A percentile compares a stretch with the other conserved stretches of the same genome.
These are phyloP conservation scores for Cordyceps pruinosa DNA, from an alignment of 2,329 filamentous ascomycete species.

Conservation along the genomic window DNA sequence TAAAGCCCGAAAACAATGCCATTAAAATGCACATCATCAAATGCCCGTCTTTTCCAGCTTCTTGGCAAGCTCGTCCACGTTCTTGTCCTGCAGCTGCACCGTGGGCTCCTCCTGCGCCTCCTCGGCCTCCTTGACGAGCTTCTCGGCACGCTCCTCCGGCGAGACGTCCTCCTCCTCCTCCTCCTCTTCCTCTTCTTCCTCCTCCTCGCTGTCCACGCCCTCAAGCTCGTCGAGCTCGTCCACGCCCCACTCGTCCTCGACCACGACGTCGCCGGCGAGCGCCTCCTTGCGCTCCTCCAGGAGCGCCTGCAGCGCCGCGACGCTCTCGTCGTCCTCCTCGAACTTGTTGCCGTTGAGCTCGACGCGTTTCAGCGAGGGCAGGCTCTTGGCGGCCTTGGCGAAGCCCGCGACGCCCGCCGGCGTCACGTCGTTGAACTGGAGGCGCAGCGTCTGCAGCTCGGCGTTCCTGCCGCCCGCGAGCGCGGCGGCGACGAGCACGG, in stretches of 20 bases:
- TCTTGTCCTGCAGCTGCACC: conserved; percentile 63
- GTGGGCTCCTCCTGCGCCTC: conserved; percentile 67
- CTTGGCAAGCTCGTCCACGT: conserved; percentile 74
- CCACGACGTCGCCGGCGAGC: conserved; percentile 54
- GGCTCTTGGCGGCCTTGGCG: conserved; percentile 57
- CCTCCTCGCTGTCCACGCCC: conserved; percentile 63
- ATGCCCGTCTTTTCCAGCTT: conserved; percentile 65
- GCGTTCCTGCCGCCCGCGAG: conserved; percentile 69
- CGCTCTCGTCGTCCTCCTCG: conserved; percentile 69
- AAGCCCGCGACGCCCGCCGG: conserved; percentile 66
- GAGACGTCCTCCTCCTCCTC: conserved; percentile 61
- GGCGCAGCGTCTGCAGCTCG: conserved; percentile 70
- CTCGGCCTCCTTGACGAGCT: conserved; percentile 61
- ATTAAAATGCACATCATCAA: conserved; percentile 27
- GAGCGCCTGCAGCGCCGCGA: conserved; percentile 61
- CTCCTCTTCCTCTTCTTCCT: conserved; percentile 59
- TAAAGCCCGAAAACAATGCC: not conserved
- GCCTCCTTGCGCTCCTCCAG: conserved; percentile 75
- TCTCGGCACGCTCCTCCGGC: conserved; percentile 60
- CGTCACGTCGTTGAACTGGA: conserved; percentile 95
- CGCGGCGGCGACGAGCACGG: conserved; percentile 63
- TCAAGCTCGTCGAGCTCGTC: conserved; percentile 84
- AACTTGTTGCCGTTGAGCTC: conserved; percentile 98
- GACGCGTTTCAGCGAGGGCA: conserved; percentile 75
- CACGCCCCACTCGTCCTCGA: conserved; percentile 77